phyloP scores from a whole-genome alignment of 208 protist species.

The Leptomonas pyrrhocoris region DNA sequence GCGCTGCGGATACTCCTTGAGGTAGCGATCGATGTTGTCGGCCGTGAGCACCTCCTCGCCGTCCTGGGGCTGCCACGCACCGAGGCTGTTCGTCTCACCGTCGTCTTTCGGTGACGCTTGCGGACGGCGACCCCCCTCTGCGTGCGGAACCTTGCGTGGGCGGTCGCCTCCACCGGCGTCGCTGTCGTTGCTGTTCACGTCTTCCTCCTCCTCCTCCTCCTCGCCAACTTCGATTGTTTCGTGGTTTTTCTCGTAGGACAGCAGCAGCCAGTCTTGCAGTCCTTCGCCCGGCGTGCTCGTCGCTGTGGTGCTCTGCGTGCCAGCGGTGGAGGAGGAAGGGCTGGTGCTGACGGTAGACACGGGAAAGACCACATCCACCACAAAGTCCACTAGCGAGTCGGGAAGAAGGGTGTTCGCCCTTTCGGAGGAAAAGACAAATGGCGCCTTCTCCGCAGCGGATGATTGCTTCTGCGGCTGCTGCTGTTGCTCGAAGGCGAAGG shows the following conservation, averaged over 20 bases:
- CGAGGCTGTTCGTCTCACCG: constrained; percentile 20
- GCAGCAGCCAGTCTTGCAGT: constrained; percentile 74
- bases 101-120: constrained; percentile 3
- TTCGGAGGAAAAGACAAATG: neutral
- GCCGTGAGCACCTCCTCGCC: constrained; percentile 72
- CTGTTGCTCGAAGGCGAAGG: constrained; percentile 30
- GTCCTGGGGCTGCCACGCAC: constrained; percentile 37
- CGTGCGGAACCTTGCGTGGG: neutral
- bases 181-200: constrained; percentile 1
- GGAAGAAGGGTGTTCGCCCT: constrained; percentile 12
- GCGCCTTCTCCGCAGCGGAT: no score
- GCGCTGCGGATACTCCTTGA: constrained; percentile 59
- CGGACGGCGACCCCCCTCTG: neutral
- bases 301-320: constrained; percentile 13
- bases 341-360: constrained; percentile 5
- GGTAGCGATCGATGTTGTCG: constrained; percentile 76
- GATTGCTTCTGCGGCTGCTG: neutral
- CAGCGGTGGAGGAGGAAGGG: neutral
- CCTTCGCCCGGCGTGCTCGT: neutral
- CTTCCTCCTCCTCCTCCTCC: constrained; percentile 20
- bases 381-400: constrained; percentile 70
- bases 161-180: neutral
- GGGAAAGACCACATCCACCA: constrained; percentile 87
- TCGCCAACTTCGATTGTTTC: constrained; percentile 58
- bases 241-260: constrained; percentile 74